Base-by-base conservation (phyloP, 2,329 filamentous ascomycete species). In the Epichloe gansuensis region DNA sequence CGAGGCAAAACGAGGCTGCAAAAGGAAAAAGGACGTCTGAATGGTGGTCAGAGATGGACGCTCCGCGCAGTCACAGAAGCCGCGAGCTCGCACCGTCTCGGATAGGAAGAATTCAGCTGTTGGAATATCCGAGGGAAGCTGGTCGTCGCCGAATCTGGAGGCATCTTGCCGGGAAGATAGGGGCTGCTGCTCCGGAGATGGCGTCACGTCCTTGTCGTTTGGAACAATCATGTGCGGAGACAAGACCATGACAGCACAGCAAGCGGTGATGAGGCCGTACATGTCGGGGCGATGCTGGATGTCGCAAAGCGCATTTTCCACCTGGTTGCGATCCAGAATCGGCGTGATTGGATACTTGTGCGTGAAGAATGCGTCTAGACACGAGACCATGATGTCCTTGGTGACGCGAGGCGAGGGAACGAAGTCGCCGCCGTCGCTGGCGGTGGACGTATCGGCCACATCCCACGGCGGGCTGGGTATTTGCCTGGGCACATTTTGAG, bases 341-440 rank as follows among this genome's bases (percentile, higher is more conserved):
- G 65, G 65, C 15, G 64, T 67, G 3, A 68, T 61, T 0, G 65
- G 63, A 17, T 67, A 67, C 49, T 67, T 68, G 49, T 67, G 64
- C 31, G 55, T 60, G 46, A 67, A 66, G 25, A 64, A 68, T 1
- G 60, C 65, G 45, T 66, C 59, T 0, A 68, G 39, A 17, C 62
- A 66, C 46, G 58, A 59, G 41, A 37, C 48, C 15, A 67, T 52
- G 3, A 63, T 48, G 3, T 55, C 43, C 2, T 48, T 51, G 42
- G 49, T 51, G 35, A 51, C 23, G 43, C 21, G n/a, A 11, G 49
- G 43, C 35, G 49, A 51, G 31, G 43, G 49, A 11, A 45, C 2
- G 34, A 51, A 51, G 21, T 47, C 0, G 53, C 54, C 5, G 62
- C 47, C 38, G 17, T 28, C 46, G 35, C 42, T 13, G 56, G 39